Base-by-base conservation (phyloP, 2,329 filamentous ascomycete species). In the Fusarium newnesense region DNA sequence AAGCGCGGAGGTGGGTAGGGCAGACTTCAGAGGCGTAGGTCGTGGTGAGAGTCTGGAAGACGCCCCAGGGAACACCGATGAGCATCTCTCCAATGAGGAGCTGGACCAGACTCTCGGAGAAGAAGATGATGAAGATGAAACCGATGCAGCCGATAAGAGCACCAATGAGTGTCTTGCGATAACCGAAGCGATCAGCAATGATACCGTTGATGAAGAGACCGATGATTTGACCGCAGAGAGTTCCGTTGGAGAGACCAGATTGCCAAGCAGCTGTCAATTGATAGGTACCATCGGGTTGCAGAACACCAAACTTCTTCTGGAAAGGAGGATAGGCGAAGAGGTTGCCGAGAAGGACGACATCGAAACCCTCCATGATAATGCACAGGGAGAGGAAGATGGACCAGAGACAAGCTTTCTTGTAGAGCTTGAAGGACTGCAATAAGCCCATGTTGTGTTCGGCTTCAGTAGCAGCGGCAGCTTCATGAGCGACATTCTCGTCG, bases 201-300 rank as follows among this genome's bases (percentile, higher is more conserved):
- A 83, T 80, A 19, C 87, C 88, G 64, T 84, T 86, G 58, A 85
- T 36, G 59, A 87, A 83, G 6, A 88, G 81, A 4, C 88, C 88
- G 4, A 88, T 44, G 28, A 89, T 86, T 62, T 85, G 82, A 16
- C 88, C 88, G 5, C 83, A 82, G 9, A 84, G 80, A 0, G 84
- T 82, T 15, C 84, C 87, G 49, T 87, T 88, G 46, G 81, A 83
- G 7, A 89, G 79, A 11, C 83, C 86, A 5, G 86, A 83, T 75
- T 89, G 87, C 88, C 88, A 89, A 1, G 83, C 79, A 4, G 85
- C 84, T 2, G 84, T 83, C 53, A 89, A 77, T 65, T 87, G 79
- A 66, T 87, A 87, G 1, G 72, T 78, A 2, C 82, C 84, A 34
- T 85, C 75, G 2, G 78, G 68, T 18, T 79, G 75, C 11, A 74